Conservation (phyloP, 2,329 filamentous ascomycete genomes). For the Clonostachys byssicola region DNA sequence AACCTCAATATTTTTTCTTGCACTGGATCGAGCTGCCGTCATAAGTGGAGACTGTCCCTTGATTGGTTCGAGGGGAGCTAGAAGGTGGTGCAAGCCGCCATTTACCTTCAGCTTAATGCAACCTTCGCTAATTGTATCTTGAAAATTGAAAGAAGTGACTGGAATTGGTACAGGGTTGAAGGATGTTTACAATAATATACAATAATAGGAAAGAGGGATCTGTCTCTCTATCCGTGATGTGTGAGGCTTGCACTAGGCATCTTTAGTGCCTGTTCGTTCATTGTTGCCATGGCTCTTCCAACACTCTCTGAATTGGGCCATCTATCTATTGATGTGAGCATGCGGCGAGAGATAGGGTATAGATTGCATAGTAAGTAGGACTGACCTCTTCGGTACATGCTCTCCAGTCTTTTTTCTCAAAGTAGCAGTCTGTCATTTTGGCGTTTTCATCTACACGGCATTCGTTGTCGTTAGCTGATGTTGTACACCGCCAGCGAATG, state of each 20-base stretch:
- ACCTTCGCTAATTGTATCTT: too few species aligned
- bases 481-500: too few species aligned
- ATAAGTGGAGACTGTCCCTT: too few species aligned
- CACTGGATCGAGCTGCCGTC: too few species aligned
- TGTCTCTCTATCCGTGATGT: too few species aligned
- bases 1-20: too few species aligned
- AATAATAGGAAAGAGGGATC: too few species aligned
- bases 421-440: constrained; percentile 93
- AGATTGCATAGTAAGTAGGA: not conserved
- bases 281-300: constrained; percentile 92
- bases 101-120: too few species aligned
- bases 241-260: constrained; percentile 33
- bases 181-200: too few species aligned
- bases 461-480: not conserved
- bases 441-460: constrained; percentile 69
- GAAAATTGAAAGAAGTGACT: too few species aligned
- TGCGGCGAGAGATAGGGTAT: not conserved
- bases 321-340: constrained; percentile 44
- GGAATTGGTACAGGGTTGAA: too few species aligned
- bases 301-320: constrained; percentile 84
- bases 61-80: not conserved
- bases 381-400: constrained; percentile 82
- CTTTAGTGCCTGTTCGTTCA: constrained; percentile 72
- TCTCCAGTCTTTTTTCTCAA: constrained; percentile 93
- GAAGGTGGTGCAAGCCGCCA: not conserved